These are phyloP conservation scores for Kuraishia cidri DNA, from an alignment of 805 yeast species.

Conservation along the genomic window DNA sequence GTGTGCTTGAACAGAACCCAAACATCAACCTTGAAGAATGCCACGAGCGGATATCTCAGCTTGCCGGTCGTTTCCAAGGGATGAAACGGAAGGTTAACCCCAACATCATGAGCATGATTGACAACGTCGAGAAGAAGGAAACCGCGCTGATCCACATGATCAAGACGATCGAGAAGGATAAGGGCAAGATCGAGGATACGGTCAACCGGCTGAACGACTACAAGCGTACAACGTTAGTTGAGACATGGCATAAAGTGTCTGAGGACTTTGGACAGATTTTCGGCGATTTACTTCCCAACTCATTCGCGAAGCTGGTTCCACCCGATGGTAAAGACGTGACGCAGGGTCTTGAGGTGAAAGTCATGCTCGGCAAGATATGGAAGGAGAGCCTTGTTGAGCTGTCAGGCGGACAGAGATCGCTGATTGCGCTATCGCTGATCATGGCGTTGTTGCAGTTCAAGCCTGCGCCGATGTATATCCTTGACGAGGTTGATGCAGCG, in stretches of 20 bases:
- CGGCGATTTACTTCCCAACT: conserved; percentile 79
- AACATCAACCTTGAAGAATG: conserved; percentile 56
- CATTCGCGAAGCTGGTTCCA: conserved; percentile 84
- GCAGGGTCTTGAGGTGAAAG: conserved; percentile 84
- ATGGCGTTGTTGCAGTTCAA: conserved; percentile 88
- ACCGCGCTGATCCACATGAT: conserved; percentile 69
- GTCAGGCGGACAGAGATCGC: conserved; percentile 95
- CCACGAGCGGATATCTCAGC: conserved; percentile 43
- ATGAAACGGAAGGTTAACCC: conserved; percentile 79
- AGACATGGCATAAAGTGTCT: conserved; percentile 83
- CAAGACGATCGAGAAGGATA: conserved; percentile 80
- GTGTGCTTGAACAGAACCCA: conserved; percentile 52
- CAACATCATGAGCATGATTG: conserved; percentile 86
- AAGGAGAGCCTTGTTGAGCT: conserved; percentile 90
- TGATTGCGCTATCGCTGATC: conserved; percentile 86
- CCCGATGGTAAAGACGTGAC: conserved; percentile 76
- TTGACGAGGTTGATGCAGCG: conserved; percentile 98
- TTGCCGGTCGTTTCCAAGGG: conserved; percentile 50
- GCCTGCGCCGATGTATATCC: conserved; percentile 97
- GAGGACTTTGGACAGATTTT: conserved; percentile 87
- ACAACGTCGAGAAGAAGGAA: conserved; percentile 86
- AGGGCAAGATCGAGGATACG: conserved; percentile 82
- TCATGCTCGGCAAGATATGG: conserved; percentile 88
- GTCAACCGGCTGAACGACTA: conserved; percentile 76
- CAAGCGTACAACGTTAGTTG: conserved; percentile 71